Evolutionary conservation across 2,329 filamentous ascomycete genomes (phyloP), one percentile per base, ranked within the genome.

Genomic region (Cytospora piceae): DNA sequence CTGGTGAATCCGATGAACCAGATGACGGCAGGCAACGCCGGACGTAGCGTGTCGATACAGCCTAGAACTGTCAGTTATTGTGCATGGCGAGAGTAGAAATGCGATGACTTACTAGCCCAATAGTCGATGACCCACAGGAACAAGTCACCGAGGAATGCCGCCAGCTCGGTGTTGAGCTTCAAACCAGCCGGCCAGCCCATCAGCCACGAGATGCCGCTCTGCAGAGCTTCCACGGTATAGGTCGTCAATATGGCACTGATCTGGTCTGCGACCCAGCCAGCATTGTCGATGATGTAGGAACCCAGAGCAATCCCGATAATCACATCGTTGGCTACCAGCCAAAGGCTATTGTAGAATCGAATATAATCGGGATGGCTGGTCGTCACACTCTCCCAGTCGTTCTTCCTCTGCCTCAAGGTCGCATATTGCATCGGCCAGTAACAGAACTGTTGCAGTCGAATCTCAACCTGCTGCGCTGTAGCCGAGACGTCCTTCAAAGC

Each of bases 51-150:
- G 65, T 87, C 85, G 73, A 97, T 92, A 73, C 90, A 95, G 71
- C 85, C 90, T 90, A 63, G n/a, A 29, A 39, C 58, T 66, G 70
- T 77, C 65, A 77, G 73, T 8, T 24, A 2, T 15, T n/a, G 7
- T 24, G 22, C 27, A 27, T 3, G 9, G 37, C 8, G 15, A 29
- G 15, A 29, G 12, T 32, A 27, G n/a, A 22, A 27, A 51, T 17
- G 37, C 32, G 31, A 32, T 57, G 46, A 80, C 86, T 75, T 80
- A 92, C 91, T 90, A 65, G 92, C 91, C 95, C 95, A 99, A 75
- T 97, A 96, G 70, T 97, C 94, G 70, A 99, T 98, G 57, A 99
- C 95, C 95, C 95, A 99, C 3, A 98, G 82, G 74, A 99, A 99
- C 3, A 99, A 80, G 73, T 98, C 94, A 69, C 95, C 95, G 15